Evolutionary conservation across 1,139 yeast species (phyloP).

Genomic region (Chernovozyma aurita): DNA sequence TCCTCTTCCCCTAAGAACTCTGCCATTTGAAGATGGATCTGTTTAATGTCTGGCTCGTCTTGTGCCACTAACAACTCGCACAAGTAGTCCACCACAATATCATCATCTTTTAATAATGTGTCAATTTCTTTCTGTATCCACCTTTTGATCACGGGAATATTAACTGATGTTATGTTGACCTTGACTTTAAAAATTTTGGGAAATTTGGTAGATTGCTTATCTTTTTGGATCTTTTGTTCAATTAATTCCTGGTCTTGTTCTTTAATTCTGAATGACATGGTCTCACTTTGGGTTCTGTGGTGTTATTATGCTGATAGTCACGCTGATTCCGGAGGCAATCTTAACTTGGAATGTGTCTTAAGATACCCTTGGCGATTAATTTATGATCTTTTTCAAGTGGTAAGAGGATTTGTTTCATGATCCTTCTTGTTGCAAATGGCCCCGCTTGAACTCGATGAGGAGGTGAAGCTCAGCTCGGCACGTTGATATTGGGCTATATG

Average conservation of each 20-base stretch:
- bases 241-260: constrained; percentile 14
- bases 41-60: constrained; percentile 28
- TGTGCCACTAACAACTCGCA: constrained; percentile 26
- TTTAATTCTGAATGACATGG: constrained; percentile 7
- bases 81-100: constrained; percentile 39
- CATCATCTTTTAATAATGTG: constrained; percentile 42
- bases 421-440: no score
- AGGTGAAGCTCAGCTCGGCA: no score
- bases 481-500: no score
- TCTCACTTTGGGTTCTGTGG: no score
- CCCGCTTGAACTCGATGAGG: no score
- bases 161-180: constrained; percentile 32
- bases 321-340: no score
- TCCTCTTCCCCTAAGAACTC: constrained; percentile 38
- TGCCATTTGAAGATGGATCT: constrained; percentile 31
- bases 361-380: no score
- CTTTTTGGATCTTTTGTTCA: constrained; percentile 9
- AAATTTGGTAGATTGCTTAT: constrained; percentile 13
- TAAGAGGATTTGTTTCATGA: no score
- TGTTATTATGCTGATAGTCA: no score
- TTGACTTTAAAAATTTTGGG: constrained; percentile 24
- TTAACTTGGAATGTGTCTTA: no score
- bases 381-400: no score
- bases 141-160: constrained; percentile 24
- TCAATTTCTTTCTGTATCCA: constrained; percentile 32